A percentile compares a stretch with the other conserved stretches of the same genome.
These are phyloP conservation scores for Solanum appendiculatum DNA, from an alignment of 257 asterid genomes.

Conservation along the genomic window DNA sequence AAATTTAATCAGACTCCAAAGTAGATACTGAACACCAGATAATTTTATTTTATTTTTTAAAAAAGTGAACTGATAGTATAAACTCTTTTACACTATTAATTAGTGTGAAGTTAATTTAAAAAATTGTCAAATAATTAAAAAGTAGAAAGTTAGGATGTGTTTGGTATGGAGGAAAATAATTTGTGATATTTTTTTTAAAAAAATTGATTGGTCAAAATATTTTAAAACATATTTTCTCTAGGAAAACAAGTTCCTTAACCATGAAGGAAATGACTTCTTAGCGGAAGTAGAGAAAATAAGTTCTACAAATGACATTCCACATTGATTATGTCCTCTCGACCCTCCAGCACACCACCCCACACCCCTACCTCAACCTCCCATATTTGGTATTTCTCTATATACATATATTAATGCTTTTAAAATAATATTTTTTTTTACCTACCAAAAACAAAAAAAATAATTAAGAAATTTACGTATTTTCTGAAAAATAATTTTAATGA, in stretches of 20 bases:
- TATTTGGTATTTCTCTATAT: neutral
- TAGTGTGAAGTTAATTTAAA: neutral
- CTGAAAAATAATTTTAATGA: neutral
- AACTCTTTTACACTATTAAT: neutral
- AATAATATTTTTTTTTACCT: neutral
- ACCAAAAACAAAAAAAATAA: neutral
- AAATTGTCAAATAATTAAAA: neutral
- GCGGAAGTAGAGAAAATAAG: accelerated
- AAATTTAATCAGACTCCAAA: too few relatives aligned
- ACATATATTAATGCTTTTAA: neutral
- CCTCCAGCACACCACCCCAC: too few relatives aligned
- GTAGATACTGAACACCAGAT: accelerated
- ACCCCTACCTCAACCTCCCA: neutral
- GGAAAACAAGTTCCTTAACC: neutral
- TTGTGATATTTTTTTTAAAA: too few relatives aligned
- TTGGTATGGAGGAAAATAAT: neutral
- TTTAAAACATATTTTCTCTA: neutral
- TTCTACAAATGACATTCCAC: accelerated
- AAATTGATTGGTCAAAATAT: neutral
- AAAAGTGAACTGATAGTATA: neutral
- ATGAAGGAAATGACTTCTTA: accelerated
- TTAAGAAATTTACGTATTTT: neutral
- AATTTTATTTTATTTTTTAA: too few relatives aligned
- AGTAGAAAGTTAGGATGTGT: neutral
- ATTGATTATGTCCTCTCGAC: neutral